phyloP scores from a whole-genome alignment of 441 rosid genomes.

The Omphalea diandra region DNA sequence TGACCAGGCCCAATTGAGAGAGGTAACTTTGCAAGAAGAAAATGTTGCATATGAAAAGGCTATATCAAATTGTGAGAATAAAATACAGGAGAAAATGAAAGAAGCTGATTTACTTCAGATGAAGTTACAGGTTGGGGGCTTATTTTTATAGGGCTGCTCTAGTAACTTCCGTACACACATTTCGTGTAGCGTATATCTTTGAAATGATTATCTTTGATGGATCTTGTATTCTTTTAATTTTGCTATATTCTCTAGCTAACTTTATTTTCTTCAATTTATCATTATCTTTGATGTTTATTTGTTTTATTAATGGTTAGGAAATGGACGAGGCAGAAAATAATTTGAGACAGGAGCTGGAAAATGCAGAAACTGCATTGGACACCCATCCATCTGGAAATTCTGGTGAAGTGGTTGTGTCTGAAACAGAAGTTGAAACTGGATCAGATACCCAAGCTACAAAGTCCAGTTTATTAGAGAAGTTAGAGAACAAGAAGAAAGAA shows the following conservation, averaged over 20 bases:
- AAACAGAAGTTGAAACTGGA: constrained; percentile 34
- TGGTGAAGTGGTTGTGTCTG: constrained; percentile 32
- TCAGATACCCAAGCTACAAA: constrained; percentile 39
- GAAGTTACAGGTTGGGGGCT: constrained; percentile 57
- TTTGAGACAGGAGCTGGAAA: constrained; percentile 53
- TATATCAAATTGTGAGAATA: constrained; percentile 61
- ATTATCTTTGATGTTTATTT: not conserved
- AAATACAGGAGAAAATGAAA: constrained; percentile 60
- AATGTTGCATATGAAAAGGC: constrained; percentile 75
- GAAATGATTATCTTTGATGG: not conserved
- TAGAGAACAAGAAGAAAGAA: constrained; percentile 71
- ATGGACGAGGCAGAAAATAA: constrained; percentile 56
- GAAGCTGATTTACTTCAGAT: constrained; percentile 57
- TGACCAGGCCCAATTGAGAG: constrained; percentile 75
- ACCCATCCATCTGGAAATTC: constrained; percentile 31
- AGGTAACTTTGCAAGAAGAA: constrained; percentile 67
- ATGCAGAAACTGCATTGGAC: constrained; percentile 38
- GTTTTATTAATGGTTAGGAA: constrained; percentile 42
- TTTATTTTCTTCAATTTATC: not conserved
- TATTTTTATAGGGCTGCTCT: constrained; percentile 12
- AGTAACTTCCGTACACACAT: constrained; percentile 2
- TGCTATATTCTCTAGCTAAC: not conserved
- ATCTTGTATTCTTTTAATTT: not conserved
- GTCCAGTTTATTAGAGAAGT: constrained; percentile 45
- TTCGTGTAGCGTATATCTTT: not conserved